Base-by-base conservation (phyloP, 2,329 filamentous ascomycete species). In the Clonostachys sp. region DNA sequence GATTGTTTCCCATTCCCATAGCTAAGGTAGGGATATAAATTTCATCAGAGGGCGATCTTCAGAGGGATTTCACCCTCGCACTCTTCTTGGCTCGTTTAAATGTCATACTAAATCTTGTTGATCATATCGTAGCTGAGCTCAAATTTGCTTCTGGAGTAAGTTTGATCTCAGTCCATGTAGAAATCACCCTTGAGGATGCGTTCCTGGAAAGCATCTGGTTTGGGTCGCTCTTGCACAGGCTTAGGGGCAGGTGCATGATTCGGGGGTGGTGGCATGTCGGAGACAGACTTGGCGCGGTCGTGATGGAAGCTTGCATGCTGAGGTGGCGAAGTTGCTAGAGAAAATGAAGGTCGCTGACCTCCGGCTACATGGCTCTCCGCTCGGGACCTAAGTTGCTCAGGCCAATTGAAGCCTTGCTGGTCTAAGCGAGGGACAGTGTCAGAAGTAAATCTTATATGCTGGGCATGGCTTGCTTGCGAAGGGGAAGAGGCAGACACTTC, bases 121-220 rank as follows among this genome's bases (percentile, higher is more conserved):
- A 30, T 10, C 24, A 30, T 30, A 30, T 30, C 24, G 24, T 30
- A 30, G 24, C 24, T 10, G 24, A 30, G 24, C 24, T 30, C 24
- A 30, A 30, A 30, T 30, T 10, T 30, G 24, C 24, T 30, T 30
- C 24, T 30, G 24, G 24, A 30, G 8, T 30, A 30, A n/a, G 30
- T 39, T 40, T 30, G 24, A 30, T 30, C 51, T 76, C 76, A 96
- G 62, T 96, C 91, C 91, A 97, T 96, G 73, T 94, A 94, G 61
- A 99, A 97, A 62, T 99, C 94, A 42, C 92, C 94, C 72, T 96
- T 94, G 56, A 99, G 78, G 59, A 99, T 97, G 56, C 95, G 84
- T 77, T 99, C 94, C 68, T 96, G 91, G 72, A 96, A 94, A 53
- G 87, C 87, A 71, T 99, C 94, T 33, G 92, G 91, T 74, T 92